Conservation (phyloP, 2,329 filamentous ascomycete species). For the Pyricularia pennisetigena region DNA sequence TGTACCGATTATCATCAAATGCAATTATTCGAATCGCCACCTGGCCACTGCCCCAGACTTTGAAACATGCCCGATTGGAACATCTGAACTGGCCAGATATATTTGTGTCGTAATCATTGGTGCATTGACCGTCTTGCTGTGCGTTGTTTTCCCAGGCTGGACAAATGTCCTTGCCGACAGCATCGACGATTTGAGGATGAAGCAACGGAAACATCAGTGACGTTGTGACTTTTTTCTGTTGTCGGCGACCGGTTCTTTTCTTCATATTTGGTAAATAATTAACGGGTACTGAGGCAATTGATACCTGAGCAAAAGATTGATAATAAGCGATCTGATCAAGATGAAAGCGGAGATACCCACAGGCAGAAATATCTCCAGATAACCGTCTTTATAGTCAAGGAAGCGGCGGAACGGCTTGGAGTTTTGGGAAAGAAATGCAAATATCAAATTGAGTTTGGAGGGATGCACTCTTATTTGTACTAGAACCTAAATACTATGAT, state of each 20-base stretch:
- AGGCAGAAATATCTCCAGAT: not conserved
- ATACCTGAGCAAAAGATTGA: not conserved
- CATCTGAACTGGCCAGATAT: not conserved
- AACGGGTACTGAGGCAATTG: not conserved
- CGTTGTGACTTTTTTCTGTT: not conserved
- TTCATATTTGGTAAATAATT: not conserved
- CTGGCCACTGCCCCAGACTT: not conserved
- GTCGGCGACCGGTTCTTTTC: not conserved
- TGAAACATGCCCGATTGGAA: not conserved
- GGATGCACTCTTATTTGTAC: not conserved
- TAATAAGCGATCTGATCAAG: not conserved
- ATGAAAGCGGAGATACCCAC: not conserved
- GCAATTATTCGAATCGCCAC: not conserved
- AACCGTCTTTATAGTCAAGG: not conserved
- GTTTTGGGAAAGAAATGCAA: not conserved
- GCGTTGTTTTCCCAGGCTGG: not conserved
- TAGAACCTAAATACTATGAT: not conserved
- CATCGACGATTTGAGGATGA: not conserved
- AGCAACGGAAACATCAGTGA: not conserved
- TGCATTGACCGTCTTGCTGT: not conserved
- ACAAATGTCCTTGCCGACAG: not conserved
- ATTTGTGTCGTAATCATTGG: not conserved
- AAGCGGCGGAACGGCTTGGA: not conserved
- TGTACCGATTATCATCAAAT: not conserved
- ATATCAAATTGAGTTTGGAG: not conserved